A percentile compares a stretch with the other conserved stretches of the same genome.
Evolutionary conservation across 164 flowering plant genomes (phyloP).

Genomic region (Aristolochia fimbriata): DNA sequence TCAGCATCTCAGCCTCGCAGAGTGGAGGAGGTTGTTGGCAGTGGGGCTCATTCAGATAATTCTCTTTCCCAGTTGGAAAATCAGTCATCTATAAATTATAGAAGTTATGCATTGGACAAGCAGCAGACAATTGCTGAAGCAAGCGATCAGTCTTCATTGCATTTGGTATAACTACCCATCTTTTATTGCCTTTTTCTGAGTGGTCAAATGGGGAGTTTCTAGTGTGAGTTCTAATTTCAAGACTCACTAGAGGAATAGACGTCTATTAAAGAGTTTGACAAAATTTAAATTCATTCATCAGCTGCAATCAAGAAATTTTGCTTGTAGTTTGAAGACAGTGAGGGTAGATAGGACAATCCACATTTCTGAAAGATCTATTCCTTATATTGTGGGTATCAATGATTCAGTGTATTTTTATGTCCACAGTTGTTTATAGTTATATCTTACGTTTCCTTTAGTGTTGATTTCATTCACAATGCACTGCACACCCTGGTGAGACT

Average conservation of each 20-base stretch:
- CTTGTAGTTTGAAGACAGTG: constrained; percentile 64
- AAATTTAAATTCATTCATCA: too few species aligned
- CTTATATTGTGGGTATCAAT: constrained; percentile 51
- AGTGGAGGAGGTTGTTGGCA: constrained; percentile 8
- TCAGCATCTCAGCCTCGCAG: not conserved
- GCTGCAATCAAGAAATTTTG: constrained; percentile 42
- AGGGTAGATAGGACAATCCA: constrained; percentile 71
- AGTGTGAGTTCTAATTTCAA: not conserved
- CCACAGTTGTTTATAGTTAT: too few species aligned
- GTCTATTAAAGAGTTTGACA: too few species aligned
- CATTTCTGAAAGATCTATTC: constrained; percentile 56
- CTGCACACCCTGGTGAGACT: too few species aligned
- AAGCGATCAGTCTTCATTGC: not conserved
- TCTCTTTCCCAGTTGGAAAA: constrained; percentile 9
- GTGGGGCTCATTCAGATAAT: constrained; percentile 11
- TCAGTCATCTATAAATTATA: constrained; percentile 8
- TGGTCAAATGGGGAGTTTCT: not conserved
- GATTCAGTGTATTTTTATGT: constrained; percentile 65
- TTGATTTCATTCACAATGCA: not conserved
- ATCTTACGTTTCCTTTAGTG: not conserved
- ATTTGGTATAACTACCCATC: too few species aligned
- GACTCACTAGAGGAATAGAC: too few species aligned
- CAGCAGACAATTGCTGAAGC: not conserved
- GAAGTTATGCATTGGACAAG: constrained; percentile 6
- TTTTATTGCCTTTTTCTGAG: not conserved